Evolutionary conservation across 2,329 filamentous ascomycete genomes (phyloP).

Genomic region (Trichoderma citrinoviride): DNA sequence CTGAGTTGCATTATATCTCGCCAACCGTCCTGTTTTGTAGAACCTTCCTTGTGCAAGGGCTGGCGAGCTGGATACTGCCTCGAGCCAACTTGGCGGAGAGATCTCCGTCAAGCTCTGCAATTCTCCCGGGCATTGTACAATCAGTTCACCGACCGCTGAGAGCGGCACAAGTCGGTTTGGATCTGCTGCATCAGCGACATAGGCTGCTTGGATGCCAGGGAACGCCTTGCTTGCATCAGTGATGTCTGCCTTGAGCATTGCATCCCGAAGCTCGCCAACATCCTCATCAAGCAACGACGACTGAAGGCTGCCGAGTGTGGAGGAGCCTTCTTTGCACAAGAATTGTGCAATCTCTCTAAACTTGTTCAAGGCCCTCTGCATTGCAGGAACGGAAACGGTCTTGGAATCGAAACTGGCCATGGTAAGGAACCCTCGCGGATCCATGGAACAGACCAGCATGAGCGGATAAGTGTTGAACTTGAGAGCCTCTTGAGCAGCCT

Average conservation of each 20-base stretch:
- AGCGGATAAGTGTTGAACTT: conserved; percentile 60
- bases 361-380: conserved; percentile 53
- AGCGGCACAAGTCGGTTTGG: conserved; percentile 37
- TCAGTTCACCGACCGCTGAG: conserved; percentile 45
- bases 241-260: conserved; percentile 26
- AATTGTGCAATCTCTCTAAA: conserved; percentile 51
- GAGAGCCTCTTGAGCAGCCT: conserved; percentile 59
- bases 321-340: conserved; percentile 43
- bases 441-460: conserved; percentile 63
- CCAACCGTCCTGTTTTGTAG: conserved; percentile 43
- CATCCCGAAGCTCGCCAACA: conserved; percentile 31
- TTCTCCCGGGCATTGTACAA: conserved; percentile 35
- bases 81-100: background rate
- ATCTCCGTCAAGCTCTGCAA: background rate
- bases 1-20: conserved; percentile 34
- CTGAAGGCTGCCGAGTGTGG: conserved; percentile 35
- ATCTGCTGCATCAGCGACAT: conserved; percentile 42
- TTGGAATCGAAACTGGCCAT: conserved; percentile 65
- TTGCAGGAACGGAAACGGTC: conserved; percentile 50
- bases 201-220: conserved; percentile 33
- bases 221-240: conserved; percentile 28
- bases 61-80: conserved; percentile 24
- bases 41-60: conserved; percentile 30
- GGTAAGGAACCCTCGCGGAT: conserved; percentile 53
- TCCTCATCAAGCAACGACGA: conserved; percentile 36